Conservation (phyloP, 805 yeast genomes). For the Teunomyces cretensis region DNA sequence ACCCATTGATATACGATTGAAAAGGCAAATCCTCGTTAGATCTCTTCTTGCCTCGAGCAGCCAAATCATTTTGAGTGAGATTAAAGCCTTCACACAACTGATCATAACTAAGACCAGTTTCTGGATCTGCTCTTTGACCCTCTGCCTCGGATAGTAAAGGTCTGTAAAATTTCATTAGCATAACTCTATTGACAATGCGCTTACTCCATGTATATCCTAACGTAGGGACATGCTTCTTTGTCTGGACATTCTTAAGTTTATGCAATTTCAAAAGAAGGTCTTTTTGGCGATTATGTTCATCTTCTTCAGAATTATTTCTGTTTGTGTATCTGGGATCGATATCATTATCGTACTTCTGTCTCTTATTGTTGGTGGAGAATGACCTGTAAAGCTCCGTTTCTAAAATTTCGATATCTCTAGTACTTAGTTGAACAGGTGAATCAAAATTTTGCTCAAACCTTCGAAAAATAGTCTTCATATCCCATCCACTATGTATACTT, state of each 20-base stretch:
- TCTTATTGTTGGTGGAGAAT: slow-evolving; percentile 1
- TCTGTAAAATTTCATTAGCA: slow-evolving; percentile 28
- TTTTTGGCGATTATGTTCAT: background rate
- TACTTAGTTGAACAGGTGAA: background rate
- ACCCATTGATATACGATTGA: slow-evolving; percentile 17
- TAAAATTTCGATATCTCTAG: background rate
- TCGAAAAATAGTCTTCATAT: slow-evolving; percentile 6
- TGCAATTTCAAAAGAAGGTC: slow-evolving; percentile 2
- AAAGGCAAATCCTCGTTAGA: slow-evolving; percentile 1
- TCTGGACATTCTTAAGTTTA: slow-evolving; percentile 4
- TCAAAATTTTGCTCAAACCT: background rate
- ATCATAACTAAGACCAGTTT: slow-evolving; percentile 14
- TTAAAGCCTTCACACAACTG: slow-evolving; percentile 13
- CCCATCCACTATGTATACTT: slow-evolving; percentile 25
- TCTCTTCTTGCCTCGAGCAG: background rate
- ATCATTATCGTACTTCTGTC: slow-evolving; percentile 1
- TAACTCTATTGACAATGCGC: slow-evolving; percentile 22
- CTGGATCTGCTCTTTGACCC: slow-evolving; percentile 11
- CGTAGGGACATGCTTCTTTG: slow-evolving; percentile 28
- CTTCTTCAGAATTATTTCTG: background rate
- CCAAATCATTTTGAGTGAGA: background rate
- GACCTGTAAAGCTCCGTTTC: slow-evolving; percentile 3
- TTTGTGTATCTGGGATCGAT: slow-evolving; percentile 11
- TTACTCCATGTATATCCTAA: slow-evolving; percentile 36
- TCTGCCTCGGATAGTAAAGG: slow-evolving; percentile 17